These are phyloP conservation scores for Garcia nutans DNA, from an alignment of 345 rosid species.

Conservation along the genomic window DNA sequence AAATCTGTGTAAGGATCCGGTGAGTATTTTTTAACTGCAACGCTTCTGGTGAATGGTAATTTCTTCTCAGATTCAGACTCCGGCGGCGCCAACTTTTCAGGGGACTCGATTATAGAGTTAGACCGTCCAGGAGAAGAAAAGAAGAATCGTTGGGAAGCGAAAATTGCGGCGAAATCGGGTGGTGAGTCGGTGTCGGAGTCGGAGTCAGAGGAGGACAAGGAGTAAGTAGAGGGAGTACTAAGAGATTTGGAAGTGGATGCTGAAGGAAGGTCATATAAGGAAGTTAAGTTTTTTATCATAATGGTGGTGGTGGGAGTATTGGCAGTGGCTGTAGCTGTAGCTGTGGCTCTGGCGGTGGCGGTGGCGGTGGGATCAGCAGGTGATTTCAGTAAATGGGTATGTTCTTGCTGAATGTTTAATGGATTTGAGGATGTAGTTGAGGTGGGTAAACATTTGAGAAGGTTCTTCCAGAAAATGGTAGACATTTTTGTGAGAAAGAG, in stretches of 20 bases:
- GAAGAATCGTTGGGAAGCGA: constrained; percentile 91
- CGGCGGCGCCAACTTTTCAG: neutral
- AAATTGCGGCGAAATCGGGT: constrained; percentile 62
- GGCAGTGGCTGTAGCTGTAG: neutral
- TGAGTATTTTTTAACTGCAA: constrained; percentile 60
- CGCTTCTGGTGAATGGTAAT: constrained; percentile 40
- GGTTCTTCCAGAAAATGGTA: constrained; percentile 55
- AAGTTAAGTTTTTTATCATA: constrained; percentile 41
- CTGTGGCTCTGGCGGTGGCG: neutral
- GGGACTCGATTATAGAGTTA: constrained; percentile 75
- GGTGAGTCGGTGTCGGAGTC: constrained; percentile 32
- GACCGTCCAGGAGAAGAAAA: constrained; percentile 89
- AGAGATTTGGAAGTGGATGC: constrained; percentile 36
- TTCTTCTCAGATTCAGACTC: neutral
- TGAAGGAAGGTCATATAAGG: constrained; percentile 37
- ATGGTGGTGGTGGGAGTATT: neutral
- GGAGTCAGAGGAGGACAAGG: constrained; percentile 39
- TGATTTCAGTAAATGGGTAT: neutral
- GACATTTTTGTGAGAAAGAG: constrained; percentile 45
- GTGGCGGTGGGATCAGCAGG: neutral
- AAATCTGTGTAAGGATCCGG: constrained; percentile 80
- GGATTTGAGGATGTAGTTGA: constrained; percentile 27
- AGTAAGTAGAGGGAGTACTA: constrained; percentile 33
- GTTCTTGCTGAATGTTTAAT: constrained; percentile 27
- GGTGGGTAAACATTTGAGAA: constrained; percentile 49